These are phyloP conservation scores for Casuarina cunninghamiana DNA, from an alignment of 306 rosid species.

Conservation along the genomic window DNA sequence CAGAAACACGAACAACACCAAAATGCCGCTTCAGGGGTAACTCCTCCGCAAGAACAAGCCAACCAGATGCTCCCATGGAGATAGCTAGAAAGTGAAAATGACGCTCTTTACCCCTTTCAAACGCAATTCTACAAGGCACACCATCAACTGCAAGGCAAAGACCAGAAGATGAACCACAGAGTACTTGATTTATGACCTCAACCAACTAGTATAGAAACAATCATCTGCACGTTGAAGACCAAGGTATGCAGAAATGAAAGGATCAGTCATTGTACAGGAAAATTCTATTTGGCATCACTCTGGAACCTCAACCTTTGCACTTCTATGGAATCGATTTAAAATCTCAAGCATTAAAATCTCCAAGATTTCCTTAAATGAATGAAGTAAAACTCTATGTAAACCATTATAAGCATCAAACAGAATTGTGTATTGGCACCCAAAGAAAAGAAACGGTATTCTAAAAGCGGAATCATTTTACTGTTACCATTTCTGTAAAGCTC, in stretches of 20 bases:
- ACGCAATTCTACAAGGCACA: constrained; percentile 86
- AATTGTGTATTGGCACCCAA: neutral
- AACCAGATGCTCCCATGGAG: constrained; percentile 73
- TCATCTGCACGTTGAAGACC: neutral
- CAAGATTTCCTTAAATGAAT: neutral
- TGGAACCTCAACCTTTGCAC: neutral
- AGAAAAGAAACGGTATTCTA: neutral
- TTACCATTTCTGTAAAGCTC: neutral
- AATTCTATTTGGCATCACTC: neutral
- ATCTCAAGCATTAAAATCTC: neutral
- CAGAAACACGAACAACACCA: constrained; percentile 74
- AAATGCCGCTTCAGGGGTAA: constrained; percentile 59
- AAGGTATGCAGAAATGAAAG: neutral
- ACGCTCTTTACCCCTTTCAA: constrained; percentile 86
- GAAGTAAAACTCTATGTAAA: neutral
- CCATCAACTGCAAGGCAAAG: constrained; percentile 64
- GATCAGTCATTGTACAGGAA: neutral
- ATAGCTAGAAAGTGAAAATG: constrained; percentile 67
- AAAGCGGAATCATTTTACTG: neutral
- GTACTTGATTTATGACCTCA: neutral
- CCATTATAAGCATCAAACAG: neutral
- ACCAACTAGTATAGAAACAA: neutral
- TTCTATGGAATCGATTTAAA: neutral
- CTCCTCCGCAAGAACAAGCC: constrained; percentile 83
- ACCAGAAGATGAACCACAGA: constrained; percentile 20